These are phyloP conservation scores for Gossypium lobatum DNA, from an alignment of 441 rosid species.

Conservation along the genomic window DNA sequence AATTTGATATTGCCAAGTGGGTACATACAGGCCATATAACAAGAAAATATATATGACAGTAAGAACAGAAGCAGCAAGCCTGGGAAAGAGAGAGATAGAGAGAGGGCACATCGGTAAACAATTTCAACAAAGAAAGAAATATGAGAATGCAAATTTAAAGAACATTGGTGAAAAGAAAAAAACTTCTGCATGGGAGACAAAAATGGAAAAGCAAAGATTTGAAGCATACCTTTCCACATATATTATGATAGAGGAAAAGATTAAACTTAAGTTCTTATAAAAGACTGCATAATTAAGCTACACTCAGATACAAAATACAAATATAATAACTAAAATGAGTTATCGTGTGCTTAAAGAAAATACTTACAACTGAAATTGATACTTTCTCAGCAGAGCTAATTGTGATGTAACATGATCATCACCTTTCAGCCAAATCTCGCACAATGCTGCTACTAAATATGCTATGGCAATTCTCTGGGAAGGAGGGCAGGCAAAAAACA, in stretches of 20 bases:
- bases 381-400: conserved; percentile 38
- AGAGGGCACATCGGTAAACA: not conserved
- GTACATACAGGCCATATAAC: conserved; percentile 63
- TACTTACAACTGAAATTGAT: conserved; percentile 53
- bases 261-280: not conserved
- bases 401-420: conserved; percentile 35
- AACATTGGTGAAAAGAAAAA: not conserved
- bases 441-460: conserved; percentile 56
- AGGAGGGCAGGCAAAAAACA: not conserved
- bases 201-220: not conserved
- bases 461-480: conserved; percentile 74
- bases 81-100: conserved; percentile 21
- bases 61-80: conserved; percentile 45
- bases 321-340: not conserved
- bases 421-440: conserved; percentile 80
- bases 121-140: not conserved
- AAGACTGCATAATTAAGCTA: not conserved
- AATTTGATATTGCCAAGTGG: conserved; percentile 69
- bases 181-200: not conserved
- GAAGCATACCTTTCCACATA: not conserved
- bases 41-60: conserved; percentile 39
- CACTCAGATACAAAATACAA: not conserved
- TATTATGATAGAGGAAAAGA: not conserved
- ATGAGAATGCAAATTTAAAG: not conserved
- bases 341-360: not conserved